These are phyloP conservation scores for Pseudocercospora fuligena DNA, from an alignment of 2,329 filamentous ascomycete genomes.

Conservation along the genomic window DNA sequence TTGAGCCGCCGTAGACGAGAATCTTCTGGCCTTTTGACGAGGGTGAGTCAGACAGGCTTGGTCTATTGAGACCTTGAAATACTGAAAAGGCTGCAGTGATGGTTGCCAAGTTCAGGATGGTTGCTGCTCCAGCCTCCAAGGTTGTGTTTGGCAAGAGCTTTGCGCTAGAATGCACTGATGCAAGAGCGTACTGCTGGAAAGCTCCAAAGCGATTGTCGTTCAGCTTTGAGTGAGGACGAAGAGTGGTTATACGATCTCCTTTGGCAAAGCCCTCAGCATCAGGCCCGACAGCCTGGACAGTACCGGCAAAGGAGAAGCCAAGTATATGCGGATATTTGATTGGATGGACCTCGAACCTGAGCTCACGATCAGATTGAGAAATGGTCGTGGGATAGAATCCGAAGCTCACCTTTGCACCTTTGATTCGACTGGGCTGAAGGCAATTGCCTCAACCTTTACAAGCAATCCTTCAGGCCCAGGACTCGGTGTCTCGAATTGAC, in stretches of 20 bases:
- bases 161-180: conserved; percentile 22
- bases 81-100: conserved; percentile 28
- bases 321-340: conserved; percentile 38
- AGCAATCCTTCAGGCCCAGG: conserved; percentile 29
- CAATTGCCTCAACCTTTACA: conserved; percentile 22
- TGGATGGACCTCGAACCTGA: background rate
- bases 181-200: conserved; percentile 17
- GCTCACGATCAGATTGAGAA: background rate
- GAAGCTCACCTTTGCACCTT: background rate
- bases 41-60: background rate
- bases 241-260: conserved; percentile 37
- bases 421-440: conserved; percentile 6
- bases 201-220: conserved; percentile 17
- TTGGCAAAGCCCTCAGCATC: conserved; percentile 34
- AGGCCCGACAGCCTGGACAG: conserved; percentile 38
- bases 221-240: background rate
- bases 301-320: conserved; percentile 40
- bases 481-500: background rate
- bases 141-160: conserved; percentile 23
- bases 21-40: conserved; percentile 40
- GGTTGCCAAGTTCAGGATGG: conserved; percentile 23
- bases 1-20: conserved; percentile 58
- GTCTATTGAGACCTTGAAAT: background rate
- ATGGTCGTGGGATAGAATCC: background rate
- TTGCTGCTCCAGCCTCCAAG: conserved; percentile 14